A percentile compares a stretch with the other conserved stretches of the same genome.
Conservation (phyloP, 169 alveolate genomes). For the Plasmodium yoelii region DNA sequence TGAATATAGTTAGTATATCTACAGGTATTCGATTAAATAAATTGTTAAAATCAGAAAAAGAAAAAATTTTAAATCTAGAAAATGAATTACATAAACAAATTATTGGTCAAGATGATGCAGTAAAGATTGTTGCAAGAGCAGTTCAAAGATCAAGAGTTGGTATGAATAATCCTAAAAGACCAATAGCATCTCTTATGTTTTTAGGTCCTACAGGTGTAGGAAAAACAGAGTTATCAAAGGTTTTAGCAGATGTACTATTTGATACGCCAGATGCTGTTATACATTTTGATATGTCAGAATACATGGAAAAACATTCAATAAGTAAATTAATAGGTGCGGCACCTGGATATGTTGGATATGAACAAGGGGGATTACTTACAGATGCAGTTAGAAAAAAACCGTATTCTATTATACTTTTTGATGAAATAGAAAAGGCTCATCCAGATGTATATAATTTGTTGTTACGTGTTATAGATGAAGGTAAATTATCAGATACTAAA, state of each 20-base stretch:
- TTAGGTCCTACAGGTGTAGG: slow-evolving; percentile 95
- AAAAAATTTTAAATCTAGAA: slow-evolving; percentile 86
- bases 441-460: slow-evolving; percentile 92
- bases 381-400: slow-evolving; percentile 93
- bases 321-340: slow-evolving; percentile 93
- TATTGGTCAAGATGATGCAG: slow-evolving; percentile 90
- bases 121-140: slow-evolving; percentile 84
- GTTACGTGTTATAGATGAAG: slow-evolving; percentile 92
- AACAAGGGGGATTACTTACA: slow-evolving; percentile 93
- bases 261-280: slow-evolving; percentile 88
- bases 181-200: slow-evolving; percentile 92
- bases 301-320: slow-evolving; percentile 93
- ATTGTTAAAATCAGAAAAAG: slow-evolving; percentile 88
- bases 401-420: slow-evolving; percentile 91
- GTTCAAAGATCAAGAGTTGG: slow-evolving; percentile 93
- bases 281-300: slow-evolving; percentile 93
- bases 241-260: slow-evolving; percentile 91
- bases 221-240: slow-evolving; percentile 92
- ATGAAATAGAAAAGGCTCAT: slow-evolving; percentile 94
- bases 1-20: slow-evolving; percentile 89
- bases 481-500: slow-evolving; percentile 90
- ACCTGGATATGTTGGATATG: slow-evolving; percentile 94
- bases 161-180: slow-evolving; percentile 91
- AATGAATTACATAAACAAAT: slow-evolving; percentile 86
- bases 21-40: slow-evolving; percentile 91